Conservation (phyloP, 1,284 basidiomycete species). For the Porodaedalea pini region DNA sequence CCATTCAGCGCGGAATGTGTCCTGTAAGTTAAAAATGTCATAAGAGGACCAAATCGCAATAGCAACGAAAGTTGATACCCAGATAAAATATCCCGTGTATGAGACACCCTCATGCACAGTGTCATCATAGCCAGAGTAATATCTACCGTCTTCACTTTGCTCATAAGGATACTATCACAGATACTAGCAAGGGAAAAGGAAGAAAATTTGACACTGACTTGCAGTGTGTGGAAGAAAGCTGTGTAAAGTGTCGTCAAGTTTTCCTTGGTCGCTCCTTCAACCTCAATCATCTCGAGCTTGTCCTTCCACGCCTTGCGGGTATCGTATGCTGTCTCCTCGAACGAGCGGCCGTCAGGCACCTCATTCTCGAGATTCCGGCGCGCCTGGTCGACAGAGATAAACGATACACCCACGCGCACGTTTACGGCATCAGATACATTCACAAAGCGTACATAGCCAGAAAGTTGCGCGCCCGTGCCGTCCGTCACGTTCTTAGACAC, state of each 20-base stretch:
- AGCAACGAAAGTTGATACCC: constrained; percentile 44
- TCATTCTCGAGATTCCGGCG: constrained; percentile 58
- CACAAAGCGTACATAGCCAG: constrained; percentile 57
- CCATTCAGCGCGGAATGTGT: constrained; percentile 78
- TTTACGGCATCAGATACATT: constrained; percentile 41
- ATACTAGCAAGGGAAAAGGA: constrained; percentile 13
- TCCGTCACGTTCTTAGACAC: constrained; percentile 34
- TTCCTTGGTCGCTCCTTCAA: constrained; percentile 53
- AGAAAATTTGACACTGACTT: constrained; percentile 38
- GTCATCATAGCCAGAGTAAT: constrained; percentile 78
- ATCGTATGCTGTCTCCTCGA: constrained; percentile 58
- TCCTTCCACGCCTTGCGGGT: constrained; percentile 70
- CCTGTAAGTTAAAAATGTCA: constrained; percentile 40
- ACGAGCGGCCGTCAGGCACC: constrained; percentile 53
- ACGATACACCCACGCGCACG: constrained; percentile 72
- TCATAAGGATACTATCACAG: constrained; percentile 72
- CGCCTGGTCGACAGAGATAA: constrained; percentile 77
- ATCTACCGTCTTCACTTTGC: constrained; percentile 62
- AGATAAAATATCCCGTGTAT: constrained; percentile 82
- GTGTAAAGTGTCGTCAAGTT: constrained; percentile 63
- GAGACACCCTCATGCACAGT: constrained; percentile 58
- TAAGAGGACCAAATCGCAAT: background rate
- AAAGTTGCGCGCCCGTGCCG: constrained; percentile 39
- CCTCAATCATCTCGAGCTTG: constrained; percentile 60
- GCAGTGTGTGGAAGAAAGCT: constrained; percentile 63